A percentile compares a stretch with the other conserved stretches of the same genome.
These are phyloP conservation scores for Aquilaria malaccensis DNA, from an alignment of 345 rosid species.

Conservation along the genomic window DNA sequence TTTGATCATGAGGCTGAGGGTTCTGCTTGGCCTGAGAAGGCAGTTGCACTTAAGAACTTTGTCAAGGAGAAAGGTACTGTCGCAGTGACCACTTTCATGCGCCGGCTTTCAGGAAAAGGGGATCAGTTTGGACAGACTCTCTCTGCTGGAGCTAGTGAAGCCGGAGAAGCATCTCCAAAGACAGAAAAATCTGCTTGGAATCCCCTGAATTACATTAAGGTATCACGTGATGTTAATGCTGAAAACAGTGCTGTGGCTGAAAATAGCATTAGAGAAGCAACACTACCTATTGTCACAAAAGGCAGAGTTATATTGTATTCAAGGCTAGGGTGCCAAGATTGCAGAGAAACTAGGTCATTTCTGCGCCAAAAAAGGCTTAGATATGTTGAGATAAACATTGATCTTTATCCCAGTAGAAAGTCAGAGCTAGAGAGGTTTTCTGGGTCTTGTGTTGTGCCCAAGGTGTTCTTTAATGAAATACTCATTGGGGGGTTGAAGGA, in stretches of 20 bases:
- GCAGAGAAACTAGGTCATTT: slow-evolving; percentile 51
- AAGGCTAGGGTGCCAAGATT: slow-evolving; percentile 59
- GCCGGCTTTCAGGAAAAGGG: slow-evolving; percentile 44
- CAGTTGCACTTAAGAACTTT: slow-evolving; percentile 50
- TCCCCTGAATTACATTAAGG: slow-evolving; percentile 50
- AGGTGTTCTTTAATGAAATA: slow-evolving; percentile 61
- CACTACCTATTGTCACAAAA: slow-evolving; percentile 39
- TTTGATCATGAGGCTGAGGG: slow-evolving; percentile 29
- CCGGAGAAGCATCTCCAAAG: slow-evolving; percentile 27
- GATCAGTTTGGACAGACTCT: slow-evolving; percentile 21
- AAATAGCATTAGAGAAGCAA: slow-evolving; percentile 20
- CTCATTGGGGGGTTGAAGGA: slow-evolving; percentile 59
- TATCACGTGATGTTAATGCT: slow-evolving; percentile 36
- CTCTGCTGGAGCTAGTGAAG: slow-evolving; percentile 24
- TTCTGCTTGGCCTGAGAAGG: slow-evolving; percentile 67
- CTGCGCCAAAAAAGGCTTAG: slow-evolving; percentile 53
- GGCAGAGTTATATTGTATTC: slow-evolving; percentile 72
- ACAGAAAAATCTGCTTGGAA: slow-evolving; percentile 52
- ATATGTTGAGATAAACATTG: slow-evolving; percentile 74
- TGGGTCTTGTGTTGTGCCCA: slow-evolving; percentile 67
- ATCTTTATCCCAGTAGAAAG: slow-evolving; percentile 68
- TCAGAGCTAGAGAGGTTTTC: slow-evolving; percentile 56
- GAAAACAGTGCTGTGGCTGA: slow-evolving; percentile 23
- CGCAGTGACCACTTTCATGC: slow-evolving; percentile 54
- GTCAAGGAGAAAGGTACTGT: slow-evolving; percentile 55